Conservation (phyloP, 2,329 filamentous ascomycete genomes). For the Phaeosphaeriaceae sp. region DNA sequence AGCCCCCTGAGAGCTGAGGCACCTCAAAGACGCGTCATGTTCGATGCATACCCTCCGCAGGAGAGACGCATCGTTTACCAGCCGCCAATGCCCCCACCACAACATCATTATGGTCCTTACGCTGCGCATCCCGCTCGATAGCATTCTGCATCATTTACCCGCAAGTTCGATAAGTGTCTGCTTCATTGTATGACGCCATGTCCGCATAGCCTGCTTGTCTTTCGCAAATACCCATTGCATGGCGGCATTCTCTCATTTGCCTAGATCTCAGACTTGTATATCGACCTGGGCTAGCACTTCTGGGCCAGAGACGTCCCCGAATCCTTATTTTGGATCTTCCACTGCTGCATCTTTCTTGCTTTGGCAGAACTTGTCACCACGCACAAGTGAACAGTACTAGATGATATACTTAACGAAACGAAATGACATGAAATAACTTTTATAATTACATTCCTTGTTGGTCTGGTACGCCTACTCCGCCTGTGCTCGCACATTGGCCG, state of each 20-base stretch:
- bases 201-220: conserved; percentile 31
- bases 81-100: conserved; percentile 28
- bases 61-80: conserved; percentile 31
- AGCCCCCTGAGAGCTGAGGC: conserved; percentile 40
- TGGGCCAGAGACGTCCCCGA: not conserved
- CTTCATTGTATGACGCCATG: conserved; percentile 9
- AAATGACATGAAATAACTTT: conserved; percentile 3
- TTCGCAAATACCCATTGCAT: conserved; percentile 44
- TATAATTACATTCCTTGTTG: not conserved
- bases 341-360: not conserved
- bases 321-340: not conserved
- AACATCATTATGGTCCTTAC: conserved; percentile 35
- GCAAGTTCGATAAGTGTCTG: not conserved
- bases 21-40: conserved; percentile 45
- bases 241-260: conserved; percentile 12
- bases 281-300: not conserved
- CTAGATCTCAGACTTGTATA: not conserved
- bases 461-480: not conserved
- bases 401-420: conserved; percentile 4
- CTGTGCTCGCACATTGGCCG: conserved; percentile 8
- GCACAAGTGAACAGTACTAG: not conserved
- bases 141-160: not conserved
- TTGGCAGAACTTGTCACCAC: not conserved
- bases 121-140: conserved; percentile 37
- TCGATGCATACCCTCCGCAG: conserved; percentile 39